Evolutionary conservation across 306 rosid genomes (phyloP).

Genomic region (Rosa multiflora): DNA sequence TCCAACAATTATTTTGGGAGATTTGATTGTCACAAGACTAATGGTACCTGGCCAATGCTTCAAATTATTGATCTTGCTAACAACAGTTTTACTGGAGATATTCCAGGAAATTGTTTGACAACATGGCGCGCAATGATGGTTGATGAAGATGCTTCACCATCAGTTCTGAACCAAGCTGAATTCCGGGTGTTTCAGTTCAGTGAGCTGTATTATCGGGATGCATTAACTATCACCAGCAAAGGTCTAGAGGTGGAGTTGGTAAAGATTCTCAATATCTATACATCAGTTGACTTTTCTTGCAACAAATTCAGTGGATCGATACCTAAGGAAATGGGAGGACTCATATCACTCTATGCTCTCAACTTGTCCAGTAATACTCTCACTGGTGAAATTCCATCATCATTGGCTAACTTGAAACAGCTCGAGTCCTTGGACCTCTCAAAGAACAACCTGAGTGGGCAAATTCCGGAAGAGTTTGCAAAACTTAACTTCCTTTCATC

Average conservation of each 20-base stretch:
- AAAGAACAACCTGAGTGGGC: slow-evolving; percentile 14
- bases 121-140: slow-evolving; percentile 29
- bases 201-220: slow-evolving; percentile 37
- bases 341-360: slow-evolving; percentile 20
- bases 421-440: slow-evolving; percentile 41
- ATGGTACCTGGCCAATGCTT: slow-evolving; percentile 26
- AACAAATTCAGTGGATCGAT: slow-evolving; percentile 28
- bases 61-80: slow-evolving; percentile 40
- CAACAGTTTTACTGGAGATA: slow-evolving; percentile 29
- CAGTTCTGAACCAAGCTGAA: not conserved
- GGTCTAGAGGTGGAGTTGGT: slow-evolving; percentile 20
- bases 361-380: slow-evolving; percentile 33
- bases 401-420: slow-evolving; percentile 1
- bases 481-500: slow-evolving; percentile 20
- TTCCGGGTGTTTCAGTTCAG: not conserved
- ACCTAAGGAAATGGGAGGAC: slow-evolving; percentile 20
- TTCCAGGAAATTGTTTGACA: slow-evolving; percentile 1
- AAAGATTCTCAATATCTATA: slow-evolving; percentile 36
- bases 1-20: slow-evolving; percentile 23
- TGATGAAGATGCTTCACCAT: not conserved
- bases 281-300: slow-evolving; percentile 39
- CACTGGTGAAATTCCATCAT: slow-evolving; percentile 26
- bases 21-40: not conserved
- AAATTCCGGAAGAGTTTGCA: slow-evolving; percentile 21
- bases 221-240: slow-evolving; percentile 33